Evolutionary conservation across 140 eudicot species (phyloP).

Genomic region (Senecio squalidus): DNA sequence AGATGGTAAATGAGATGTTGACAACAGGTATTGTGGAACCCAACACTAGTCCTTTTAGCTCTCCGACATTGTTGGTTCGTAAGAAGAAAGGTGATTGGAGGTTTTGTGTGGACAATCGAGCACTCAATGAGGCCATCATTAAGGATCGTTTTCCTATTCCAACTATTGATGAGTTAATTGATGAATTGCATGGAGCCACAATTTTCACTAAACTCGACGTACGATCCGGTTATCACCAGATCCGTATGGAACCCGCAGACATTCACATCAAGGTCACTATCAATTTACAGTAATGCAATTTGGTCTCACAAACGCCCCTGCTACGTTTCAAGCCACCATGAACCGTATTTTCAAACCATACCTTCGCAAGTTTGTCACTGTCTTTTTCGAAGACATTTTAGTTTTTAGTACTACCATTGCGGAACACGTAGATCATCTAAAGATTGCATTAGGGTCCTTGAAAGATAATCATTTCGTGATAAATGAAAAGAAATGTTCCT

Average conservation of each 20-base stretch:
- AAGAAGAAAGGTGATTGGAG: neutral
- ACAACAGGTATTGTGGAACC: neutral
- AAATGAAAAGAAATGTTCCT: neutral
- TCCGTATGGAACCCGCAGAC: neutral
- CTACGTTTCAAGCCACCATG: neutral
- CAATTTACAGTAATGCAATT: neutral
- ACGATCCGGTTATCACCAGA: neutral
- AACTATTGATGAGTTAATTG: neutral
- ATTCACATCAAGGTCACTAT: neutral
- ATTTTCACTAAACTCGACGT: neutral
- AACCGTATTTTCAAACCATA: neutral
- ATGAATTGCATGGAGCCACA: neutral
- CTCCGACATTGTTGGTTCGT: neutral
- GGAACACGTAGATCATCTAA: neutral
- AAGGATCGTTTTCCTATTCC: neutral
- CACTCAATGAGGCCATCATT: neutral
- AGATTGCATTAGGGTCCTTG: neutral
- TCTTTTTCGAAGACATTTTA: neutral
- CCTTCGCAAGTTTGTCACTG: neutral
- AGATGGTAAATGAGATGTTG: neutral
- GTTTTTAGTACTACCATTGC: neutral
- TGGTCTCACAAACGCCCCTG: neutral
- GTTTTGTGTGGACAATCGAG: neutral
- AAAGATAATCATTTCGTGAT: neutral
- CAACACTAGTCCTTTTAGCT: neutral